Percentiles rank a stretch among this genome's conserved stretches.
Evolutionary conservation across 2,329 filamentous ascomycete species (phyloP).

Genomic region (Leptodontidium sp.): DNA sequence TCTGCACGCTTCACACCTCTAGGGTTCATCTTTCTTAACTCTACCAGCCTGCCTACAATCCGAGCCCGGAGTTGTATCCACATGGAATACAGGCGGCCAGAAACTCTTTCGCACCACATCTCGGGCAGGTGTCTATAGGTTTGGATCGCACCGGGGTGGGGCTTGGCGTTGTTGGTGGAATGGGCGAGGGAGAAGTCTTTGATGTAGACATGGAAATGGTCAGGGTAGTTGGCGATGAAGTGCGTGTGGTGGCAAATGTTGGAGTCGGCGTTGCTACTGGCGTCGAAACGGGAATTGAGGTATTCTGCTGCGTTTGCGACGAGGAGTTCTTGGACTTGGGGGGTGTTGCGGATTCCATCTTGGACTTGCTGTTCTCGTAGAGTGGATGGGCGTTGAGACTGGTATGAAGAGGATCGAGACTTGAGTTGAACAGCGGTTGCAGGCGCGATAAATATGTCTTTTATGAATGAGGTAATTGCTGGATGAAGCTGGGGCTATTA

Average conservation of each 20-base stretch:
- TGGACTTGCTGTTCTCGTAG: background rate
- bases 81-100: slow-evolving; percentile 16
- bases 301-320: background rate
- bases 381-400: background rate
- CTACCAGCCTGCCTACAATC: background rate
- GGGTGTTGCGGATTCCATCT: background rate
- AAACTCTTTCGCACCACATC: slow-evolving; percentile 21
- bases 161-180: background rate
- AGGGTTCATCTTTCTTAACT: no score
- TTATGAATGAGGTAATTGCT: background rate
- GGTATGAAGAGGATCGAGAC: background rate
- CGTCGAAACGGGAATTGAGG: background rate
- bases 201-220: background rate
- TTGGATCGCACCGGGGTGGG: background rate
- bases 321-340: background rate
- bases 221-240: background rate
- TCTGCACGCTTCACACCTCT: no score
- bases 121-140: slow-evolving; percentile 12
- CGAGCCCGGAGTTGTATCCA: slow-evolving; percentile 22
- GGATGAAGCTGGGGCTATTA: background rate
- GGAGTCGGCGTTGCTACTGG: background rate
- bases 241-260: background rate
- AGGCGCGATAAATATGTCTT: background rate
- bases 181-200: background rate
- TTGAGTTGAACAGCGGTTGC: background rate